Percentiles rank a stretch among this genome's conserved stretches.
Conservation (phyloP, 176 grass and related monocot genomes). For the Olyra latifolia region DNA sequence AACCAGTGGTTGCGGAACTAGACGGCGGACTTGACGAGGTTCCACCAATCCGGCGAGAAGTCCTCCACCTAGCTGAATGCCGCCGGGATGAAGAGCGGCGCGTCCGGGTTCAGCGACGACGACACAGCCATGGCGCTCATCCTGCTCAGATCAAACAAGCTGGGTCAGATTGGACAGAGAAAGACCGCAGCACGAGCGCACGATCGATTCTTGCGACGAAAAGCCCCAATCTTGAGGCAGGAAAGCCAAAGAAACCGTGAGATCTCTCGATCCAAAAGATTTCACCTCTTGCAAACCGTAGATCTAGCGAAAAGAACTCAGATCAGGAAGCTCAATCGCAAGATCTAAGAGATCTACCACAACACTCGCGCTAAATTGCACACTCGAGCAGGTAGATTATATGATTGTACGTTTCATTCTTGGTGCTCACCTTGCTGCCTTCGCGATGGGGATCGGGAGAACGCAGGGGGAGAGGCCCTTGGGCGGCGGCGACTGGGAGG, state of each 20-base stretch:
- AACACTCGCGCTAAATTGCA: too few species aligned
- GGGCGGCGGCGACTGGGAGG: conserved; percentile 44
- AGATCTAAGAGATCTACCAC: neutral
- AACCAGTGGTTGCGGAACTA: conserved; percentile 95
- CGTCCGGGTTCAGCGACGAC: conserved; percentile 69
- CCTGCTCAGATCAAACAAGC: neutral
- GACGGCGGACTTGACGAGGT: conserved; percentile 66
- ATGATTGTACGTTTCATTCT: too few species aligned
- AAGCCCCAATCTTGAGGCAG: neutral
- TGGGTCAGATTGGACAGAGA: neutral
- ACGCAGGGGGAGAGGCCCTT: conserved; percentile 10
- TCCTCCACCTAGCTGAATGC: conserved; percentile 71
- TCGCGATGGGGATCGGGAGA: too few species aligned
- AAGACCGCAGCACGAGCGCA: neutral
- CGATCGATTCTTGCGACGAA: neutral
- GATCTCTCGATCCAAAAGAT: neutral
- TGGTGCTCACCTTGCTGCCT: too few species aligned
- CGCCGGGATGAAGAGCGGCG: conserved; percentile 74
- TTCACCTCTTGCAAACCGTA: too few species aligned
- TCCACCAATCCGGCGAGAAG: conserved; percentile 97
- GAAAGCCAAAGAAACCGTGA: neutral
- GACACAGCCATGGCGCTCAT: conserved; percentile 48
- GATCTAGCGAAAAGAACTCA: neutral
- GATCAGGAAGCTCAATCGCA: neutral
- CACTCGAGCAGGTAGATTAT: neutral